Base-by-base conservation (phyloP, 2,329 filamentous ascomycete genomes). In the Colletotrichum ledebouriae region DNA sequence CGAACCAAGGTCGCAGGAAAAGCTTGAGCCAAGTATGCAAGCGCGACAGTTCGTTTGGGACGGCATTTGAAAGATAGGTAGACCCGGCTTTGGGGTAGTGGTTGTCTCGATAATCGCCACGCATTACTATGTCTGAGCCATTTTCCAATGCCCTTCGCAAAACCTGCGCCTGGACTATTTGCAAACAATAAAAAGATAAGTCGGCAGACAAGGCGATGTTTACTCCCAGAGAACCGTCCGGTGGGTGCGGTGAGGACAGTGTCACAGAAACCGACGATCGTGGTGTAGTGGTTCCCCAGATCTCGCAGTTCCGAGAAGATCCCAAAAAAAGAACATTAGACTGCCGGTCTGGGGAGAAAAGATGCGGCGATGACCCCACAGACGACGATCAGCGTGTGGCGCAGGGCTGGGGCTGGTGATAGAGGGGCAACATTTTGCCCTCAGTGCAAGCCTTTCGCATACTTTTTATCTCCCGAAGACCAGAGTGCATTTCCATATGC, bases 251-350 rank as follows among this genome's bases (percentile, higher is more conserved):
- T n/a, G 29, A 12, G 13, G 49, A 58, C 52, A 44, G 22, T 42
- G 50, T 57, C 29, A 39, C 37, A 12, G 3, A 12, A 11, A 29
- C 44, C 42, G 42, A 60, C 20, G 13, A 46, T 46, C 50, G 37
- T 57, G 62, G 44, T 56, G 50, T 57, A 67, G 44, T 56, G 50
- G 57, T 69, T 69, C 67, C 67, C 67, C 67, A 63, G 63, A 62
- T 67, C 62, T 69, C 62, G 46, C 66, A 22, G 37, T 44, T 66
- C 64, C 49, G 59, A 49, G 46, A 58, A 60, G 42, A 29, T 10
- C 17, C 60, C 60, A 70, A 70, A 70, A 70, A 70, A 69, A 70
- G 69, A 70, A 70, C 65, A 69, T 22, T 29, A 57, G 57, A 53
- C 67, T 69, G 63, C 67, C 66, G 66, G 66, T 55, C 22, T 62